These are phyloP conservation scores for Passiflora organensis DNA, from an alignment of 345 rosid species.

Conservation along the genomic window DNA sequence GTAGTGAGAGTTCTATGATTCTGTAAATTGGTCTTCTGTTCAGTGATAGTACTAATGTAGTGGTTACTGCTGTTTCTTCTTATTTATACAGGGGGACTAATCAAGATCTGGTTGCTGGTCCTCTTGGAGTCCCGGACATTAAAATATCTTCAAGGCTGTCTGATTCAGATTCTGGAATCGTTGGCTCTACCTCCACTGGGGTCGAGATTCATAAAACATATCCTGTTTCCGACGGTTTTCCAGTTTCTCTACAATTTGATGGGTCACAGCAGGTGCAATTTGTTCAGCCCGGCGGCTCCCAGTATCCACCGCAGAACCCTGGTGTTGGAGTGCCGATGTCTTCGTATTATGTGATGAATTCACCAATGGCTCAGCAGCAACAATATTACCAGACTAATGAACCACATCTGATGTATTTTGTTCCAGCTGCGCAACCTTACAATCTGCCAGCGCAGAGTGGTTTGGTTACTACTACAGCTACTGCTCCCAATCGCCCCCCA, in stretches of 20 bases:
- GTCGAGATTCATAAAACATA: slow-evolving; percentile 23
- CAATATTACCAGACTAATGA: slow-evolving; percentile 44
- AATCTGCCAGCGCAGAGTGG: slow-evolving; percentile 28
- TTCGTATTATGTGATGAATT: slow-evolving; percentile 36
- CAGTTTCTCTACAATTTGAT: slow-evolving; percentile 32
- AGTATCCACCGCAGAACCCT: slow-evolving; percentile 34
- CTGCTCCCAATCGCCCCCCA: slow-evolving; percentile 23
- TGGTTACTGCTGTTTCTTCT: slow-evolving; percentile 15
- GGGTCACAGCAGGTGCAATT: slow-evolving; percentile 37
- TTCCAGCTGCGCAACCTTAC: slow-evolving; percentile 40
- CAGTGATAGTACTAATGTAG: slow-evolving; percentile 31
- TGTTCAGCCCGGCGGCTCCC: slow-evolving; percentile 30
- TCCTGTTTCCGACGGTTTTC: slow-evolving; percentile 37
- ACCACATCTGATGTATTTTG: slow-evolving; percentile 37
- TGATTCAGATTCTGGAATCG: slow-evolving; percentile 22
- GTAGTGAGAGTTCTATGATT: not conserved
- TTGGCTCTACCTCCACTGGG: slow-evolving; percentile 21
- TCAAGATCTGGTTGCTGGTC: slow-evolving; percentile 24
- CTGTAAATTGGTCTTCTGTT: slow-evolving; percentile 9
- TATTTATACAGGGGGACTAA: slow-evolving; percentile 18
- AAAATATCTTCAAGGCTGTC: slow-evolving; percentile 17
- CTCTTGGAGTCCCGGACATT: slow-evolving; percentile 29
- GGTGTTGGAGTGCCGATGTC: slow-evolving; percentile 28
- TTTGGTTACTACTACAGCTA: slow-evolving; percentile 16
- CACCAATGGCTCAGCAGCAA: slow-evolving; percentile 30